Base-by-base conservation (phyloP, 345 rosid species). In the Dovyalis caffra region DNA sequence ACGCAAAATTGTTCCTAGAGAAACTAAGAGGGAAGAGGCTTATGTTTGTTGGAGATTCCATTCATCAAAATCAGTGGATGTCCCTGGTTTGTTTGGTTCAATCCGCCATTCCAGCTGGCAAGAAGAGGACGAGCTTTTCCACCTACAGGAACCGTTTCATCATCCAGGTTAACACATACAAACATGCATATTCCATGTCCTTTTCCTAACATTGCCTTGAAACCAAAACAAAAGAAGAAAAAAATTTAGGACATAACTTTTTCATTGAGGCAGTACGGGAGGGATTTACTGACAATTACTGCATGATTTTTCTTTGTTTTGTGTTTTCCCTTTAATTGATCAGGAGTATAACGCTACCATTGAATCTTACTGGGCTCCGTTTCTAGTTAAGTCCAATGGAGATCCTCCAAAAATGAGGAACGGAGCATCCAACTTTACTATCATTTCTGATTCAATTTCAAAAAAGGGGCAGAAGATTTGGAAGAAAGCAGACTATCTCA, bases 51-150 rank as follows among this genome's bases (percentile, higher is more conserved):
- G 97, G 97, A 73, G 97, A 91, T 34, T 91, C 94, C 12, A 70
- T 89, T 70, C 86, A 91, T 73, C 58, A 75, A 18, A 88, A 86
- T 71, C 94, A 89, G 37, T 88, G 90, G 97, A 83, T 83, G 68
- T 89, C 93, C 57, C 73, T 91, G 85, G 86, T 89, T 83, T 91
- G 94, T 23, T 74, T 91, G 85, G 78, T 91, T 62, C 89, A 91
- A 77, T 87, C 92, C 31, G 75, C 58, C 34, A 70, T 87, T 66
- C 72, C 81, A 45, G 75, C 78, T 0, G 77, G 79, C 33, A 80
- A 83, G 66, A 91, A 79, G 72, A 87, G 79, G 67, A 2, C 85
- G 73, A 80, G 74, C 26, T 75, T 65, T 81, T 91, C 78, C 23
- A 28, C 16, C 35, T 68, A 60, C 8, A 60, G 69, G 33, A 47